phyloP scores from a whole-genome alignment of 169 alveolate species.

The Cryptosporidium bovis region DNA sequence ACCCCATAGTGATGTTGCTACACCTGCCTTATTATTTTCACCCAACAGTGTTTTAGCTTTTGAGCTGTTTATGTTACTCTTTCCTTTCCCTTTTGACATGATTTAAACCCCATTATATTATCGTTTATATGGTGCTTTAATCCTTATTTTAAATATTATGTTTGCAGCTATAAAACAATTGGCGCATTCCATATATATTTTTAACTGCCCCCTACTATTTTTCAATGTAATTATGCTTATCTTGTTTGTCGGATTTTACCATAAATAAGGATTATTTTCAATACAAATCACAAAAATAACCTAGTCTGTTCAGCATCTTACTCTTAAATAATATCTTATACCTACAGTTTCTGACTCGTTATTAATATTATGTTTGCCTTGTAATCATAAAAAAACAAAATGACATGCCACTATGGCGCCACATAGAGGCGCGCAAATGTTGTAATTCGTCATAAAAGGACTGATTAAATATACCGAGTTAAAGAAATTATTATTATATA shows the following conservation, averaged over 20 bases:
- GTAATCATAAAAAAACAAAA: too few species aligned
- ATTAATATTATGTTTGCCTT: too few species aligned
- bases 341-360: too few species aligned
- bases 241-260: too few species aligned
- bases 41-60: conserved; percentile 34
- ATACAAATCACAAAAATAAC: too few species aligned
- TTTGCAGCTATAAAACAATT: not conserved
- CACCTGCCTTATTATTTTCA: conserved; percentile 12
- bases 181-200: not conserved
- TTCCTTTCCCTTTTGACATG: conserved; percentile 36
- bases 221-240: too few species aligned
- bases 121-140: too few species aligned
- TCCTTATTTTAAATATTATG: not conserved
- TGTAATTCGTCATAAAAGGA: conserved; percentile 7
- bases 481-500: too few species aligned
- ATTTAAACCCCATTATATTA: not conserved
- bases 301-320: too few species aligned
- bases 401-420: conserved; percentile 15
- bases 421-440: not conserved
- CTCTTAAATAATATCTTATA: too few species aligned
- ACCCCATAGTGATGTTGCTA: conserved; percentile 61
- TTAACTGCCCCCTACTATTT: too few species aligned
- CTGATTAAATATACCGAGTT: not conserved
- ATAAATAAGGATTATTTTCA: too few species aligned
- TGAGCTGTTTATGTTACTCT: conserved; percentile 38